Evolutionary conservation across 2,329 filamentous ascomycete species (phyloP), one percentile per base, ranked within the genome.

Genomic region (Clathrospora elynae): DNA sequence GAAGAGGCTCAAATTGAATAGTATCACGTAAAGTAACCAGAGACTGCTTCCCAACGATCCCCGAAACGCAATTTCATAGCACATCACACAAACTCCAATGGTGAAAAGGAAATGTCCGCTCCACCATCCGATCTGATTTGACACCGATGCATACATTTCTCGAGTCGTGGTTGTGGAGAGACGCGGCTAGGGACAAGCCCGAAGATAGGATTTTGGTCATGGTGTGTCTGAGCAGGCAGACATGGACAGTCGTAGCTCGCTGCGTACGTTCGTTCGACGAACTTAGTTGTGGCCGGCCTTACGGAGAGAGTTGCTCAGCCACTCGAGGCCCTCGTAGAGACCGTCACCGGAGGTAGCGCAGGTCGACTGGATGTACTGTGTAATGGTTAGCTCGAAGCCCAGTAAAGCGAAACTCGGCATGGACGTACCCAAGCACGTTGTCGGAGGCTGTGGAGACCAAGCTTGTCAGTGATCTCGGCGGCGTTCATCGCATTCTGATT

Each of bases 401-500:
- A 11, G 10, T 13, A 18, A 33, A 36, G 19, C 19, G 25, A 31
- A 16, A 30, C 87, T 43, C 8, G 23, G 29, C 24, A 31, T 36
- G 30, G 55, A 79, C 90, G 74, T 91, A 99, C 93, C 93, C 93
- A 99, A 70, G 90, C 88, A 75, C 93, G 91, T 81, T 96, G 90
- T 83, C 90, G 90, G 83, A 99, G 82, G 80, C 89, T 95, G 86
- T 97, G 92, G 70, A 99, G 90, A 72, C 93, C 93, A 76, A 99
- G 90, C 86, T 97, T 96, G 81, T 99, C 92, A 76, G 93, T 99
- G 76, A 99, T 97, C 81, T 99, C 93, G 71, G 93, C 92, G 70
- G 93, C 92, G 78, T 95, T 96, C 93, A 97, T 97, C 77, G 93
- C 93, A 73, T 97, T 97, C 91, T 96, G 68, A 13, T 23, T 14